Percentiles rank a stretch among this genome's conserved stretches.
Conservation (phyloP, 345 rosid species). For the Bruguiera parviflora region DNA sequence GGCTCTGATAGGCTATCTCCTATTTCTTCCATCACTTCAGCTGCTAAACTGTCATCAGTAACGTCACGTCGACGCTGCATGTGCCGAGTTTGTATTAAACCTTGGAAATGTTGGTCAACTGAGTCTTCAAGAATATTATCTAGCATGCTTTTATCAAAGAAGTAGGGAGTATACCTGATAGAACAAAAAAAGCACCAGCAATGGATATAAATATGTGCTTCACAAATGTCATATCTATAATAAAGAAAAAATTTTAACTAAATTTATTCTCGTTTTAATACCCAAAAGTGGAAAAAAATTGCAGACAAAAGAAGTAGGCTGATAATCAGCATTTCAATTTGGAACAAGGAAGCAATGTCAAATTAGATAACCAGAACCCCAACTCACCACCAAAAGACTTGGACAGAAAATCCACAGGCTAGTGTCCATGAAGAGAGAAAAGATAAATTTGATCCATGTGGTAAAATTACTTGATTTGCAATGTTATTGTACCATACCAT, state of each 20-base stretch:
- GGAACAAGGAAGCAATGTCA: not conserved
- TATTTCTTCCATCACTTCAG: constrained; percentile 85
- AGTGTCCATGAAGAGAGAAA: not conserved
- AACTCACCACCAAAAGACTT: not conserved
- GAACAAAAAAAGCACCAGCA: constrained; percentile 20
- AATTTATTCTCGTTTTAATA: not conserved
- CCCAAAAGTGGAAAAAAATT: not conserved
- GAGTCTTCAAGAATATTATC: constrained; percentile 96
- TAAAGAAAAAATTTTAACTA: no score
- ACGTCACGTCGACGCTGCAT: constrained; percentile 78
- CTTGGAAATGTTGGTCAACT: constrained; percentile 85
- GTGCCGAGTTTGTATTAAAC: constrained; percentile 84
- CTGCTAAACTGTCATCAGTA: constrained; percentile 65
- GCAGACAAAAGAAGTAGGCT: not conserved
- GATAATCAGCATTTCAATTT: constrained; percentile 3
- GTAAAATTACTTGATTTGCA: not conserved
- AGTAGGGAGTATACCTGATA: constrained; percentile 92
- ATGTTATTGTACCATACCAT: constrained; percentile 45
- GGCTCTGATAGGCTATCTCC: constrained; percentile 85
- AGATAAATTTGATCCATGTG: not conserved
- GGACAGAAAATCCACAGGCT: not conserved
- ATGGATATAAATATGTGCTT: not conserved
- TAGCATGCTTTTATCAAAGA: constrained; percentile 85
- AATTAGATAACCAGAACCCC: not conserved
- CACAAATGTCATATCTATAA: not conserved